Base-by-base conservation (phyloP, 1,284 basidiomycete genomes). In the Rhodotorula glutinis region DNA sequence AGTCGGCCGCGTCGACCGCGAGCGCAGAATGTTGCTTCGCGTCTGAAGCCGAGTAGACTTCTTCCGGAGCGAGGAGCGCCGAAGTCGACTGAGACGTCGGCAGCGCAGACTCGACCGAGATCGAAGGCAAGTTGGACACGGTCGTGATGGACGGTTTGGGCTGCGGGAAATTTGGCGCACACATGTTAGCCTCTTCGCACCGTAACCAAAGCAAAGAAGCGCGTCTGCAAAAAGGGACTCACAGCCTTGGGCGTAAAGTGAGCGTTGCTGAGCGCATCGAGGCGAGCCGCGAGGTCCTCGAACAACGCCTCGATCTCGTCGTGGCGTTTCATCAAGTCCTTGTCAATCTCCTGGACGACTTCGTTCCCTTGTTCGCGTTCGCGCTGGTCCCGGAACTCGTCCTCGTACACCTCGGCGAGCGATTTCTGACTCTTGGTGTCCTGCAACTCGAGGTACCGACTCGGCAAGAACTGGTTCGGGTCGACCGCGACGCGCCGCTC, bases 221-320 rank as follows among this genome's bases (percentile, higher is more conserved):
- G n/a, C n/a, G n/a, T n/a, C n/a, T n/a, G n/a, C 57, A 38, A 59
- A 44, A 27, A 30, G 51, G 40, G 9, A 71, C 87, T 70, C 73
- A 92, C 92, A 77, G 88, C 87, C 80, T 97, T 97, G 7, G 96
- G 96, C 9, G 91, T 90, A 78, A 93, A 98, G 80, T 98, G 92
- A 4, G 94, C 88, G 77, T 96, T 97, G 77, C 89, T 91, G 52
- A 98, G 81, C 11, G 94, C 92, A 80, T 98, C 95, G 40, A 98
- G 83, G 79, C 96, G 97, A 68, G 85, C 83, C 71, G 88, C 92
- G 51, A 99, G 88, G 53, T 85, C 85, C 66, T 92, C 90, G 89
- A 94, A 97, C 16, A 89, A 75, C 57, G 82, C 81, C 66, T 89
- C 87, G 60, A 98, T 87, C 77, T 91, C 91, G 23, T 88, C 85